phyloP scores from a whole-genome alignment of 2,329 filamentous ascomycete genomes.

The Alternaria angustiovoidea region DNA sequence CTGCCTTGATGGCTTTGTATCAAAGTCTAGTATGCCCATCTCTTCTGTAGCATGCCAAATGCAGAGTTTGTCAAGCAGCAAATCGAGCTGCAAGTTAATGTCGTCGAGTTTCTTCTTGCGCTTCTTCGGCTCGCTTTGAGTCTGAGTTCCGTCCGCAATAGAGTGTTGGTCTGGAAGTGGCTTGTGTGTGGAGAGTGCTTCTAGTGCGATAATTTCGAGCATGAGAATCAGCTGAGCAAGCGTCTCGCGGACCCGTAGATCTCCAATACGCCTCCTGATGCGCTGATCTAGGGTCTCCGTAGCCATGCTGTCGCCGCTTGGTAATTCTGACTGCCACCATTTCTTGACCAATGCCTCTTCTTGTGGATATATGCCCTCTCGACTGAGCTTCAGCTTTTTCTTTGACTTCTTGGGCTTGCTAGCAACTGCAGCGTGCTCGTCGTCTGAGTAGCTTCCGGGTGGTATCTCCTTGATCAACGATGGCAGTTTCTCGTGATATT shows the following conservation, averaged over 20 bases:
- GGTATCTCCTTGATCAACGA: slow-evolving; percentile 67
- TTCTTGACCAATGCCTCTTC: slow-evolving; percentile 71
- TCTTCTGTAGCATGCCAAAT: slow-evolving; percentile 83
- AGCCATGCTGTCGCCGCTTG: slow-evolving; percentile 43
- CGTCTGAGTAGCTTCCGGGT: slow-evolving; percentile 53
- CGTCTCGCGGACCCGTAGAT: slow-evolving; percentile 76
- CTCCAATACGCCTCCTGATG: slow-evolving; percentile 69
- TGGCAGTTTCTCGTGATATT: slow-evolving; percentile 76
- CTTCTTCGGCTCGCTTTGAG: slow-evolving; percentile 45
- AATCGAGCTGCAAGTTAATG: slow-evolving; percentile 71
- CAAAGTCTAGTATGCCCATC: slow-evolving; percentile 56
- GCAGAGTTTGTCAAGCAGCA: slow-evolving; percentile 78
- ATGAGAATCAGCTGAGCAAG: slow-evolving; percentile 82
- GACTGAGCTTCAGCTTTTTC: slow-evolving; percentile 65
- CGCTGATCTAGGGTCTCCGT: slow-evolving; percentile 56
- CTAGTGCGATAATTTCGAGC: slow-evolving; percentile 77
- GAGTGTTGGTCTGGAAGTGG: slow-evolving; percentile 26
- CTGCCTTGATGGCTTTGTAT: slow-evolving; percentile 36
- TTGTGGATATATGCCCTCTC: slow-evolving; percentile 71
- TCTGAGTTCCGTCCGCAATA: slow-evolving; percentile 27
- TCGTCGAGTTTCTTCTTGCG: slow-evolving; percentile 70
- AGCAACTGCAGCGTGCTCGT: slow-evolving; percentile 48
- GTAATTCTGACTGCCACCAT: slow-evolving; percentile 70
- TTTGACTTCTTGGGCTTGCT: slow-evolving; percentile 50
- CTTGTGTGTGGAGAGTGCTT: slow-evolving; percentile 55